Percentiles rank a stretch among this genome's conserved stretches.
phyloP scores from a whole-genome alignment of 345 rosid species.

The Gossypium bickii region DNA sequence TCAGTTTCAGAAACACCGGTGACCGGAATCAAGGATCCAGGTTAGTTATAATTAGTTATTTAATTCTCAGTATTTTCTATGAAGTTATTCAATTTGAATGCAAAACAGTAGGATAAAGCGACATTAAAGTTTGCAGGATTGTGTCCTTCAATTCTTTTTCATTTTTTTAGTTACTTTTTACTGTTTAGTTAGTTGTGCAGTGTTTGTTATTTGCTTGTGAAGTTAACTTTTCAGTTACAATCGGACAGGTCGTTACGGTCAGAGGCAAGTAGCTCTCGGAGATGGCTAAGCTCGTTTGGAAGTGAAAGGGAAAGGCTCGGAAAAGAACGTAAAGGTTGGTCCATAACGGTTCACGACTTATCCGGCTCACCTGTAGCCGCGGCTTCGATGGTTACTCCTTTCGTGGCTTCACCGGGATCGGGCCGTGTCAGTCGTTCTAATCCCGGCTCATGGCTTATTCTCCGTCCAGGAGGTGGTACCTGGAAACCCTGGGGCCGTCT shows the following conservation, averaged over 20 bases:
- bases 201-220: conserved; percentile 6
- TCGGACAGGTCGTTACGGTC: conserved; percentile 51
- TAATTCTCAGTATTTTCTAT: no score
- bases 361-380: conserved; percentile 89
- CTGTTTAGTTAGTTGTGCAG: not conserved
- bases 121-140: not conserved
- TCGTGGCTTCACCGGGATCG: conserved; percentile 80
- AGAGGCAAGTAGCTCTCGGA: conserved; percentile 44
- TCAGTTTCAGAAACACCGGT: conserved; percentile 66
- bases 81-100: conserved; percentile 9
- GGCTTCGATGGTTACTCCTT: conserved; percentile 79
- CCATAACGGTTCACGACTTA: conserved; percentile 79
- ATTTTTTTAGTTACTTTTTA: not conserved
- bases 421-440: conserved; percentile 89
- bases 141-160: not conserved
- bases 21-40: conserved; percentile 69
- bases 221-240: conserved; percentile 9
- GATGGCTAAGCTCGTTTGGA: conserved; percentile 80
- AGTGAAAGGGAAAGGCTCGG: conserved; percentile 72
- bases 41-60: conserved; percentile 29
- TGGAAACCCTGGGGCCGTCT: conserved; percentile 96
- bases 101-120: not conserved
- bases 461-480: conserved; percentile 71
- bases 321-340: conserved; percentile 90
- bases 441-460: conserved; percentile 85